These are phyloP conservation scores for Flueggea neowawraea DNA, from an alignment of 441 rosid species.

Conservation along the genomic window DNA sequence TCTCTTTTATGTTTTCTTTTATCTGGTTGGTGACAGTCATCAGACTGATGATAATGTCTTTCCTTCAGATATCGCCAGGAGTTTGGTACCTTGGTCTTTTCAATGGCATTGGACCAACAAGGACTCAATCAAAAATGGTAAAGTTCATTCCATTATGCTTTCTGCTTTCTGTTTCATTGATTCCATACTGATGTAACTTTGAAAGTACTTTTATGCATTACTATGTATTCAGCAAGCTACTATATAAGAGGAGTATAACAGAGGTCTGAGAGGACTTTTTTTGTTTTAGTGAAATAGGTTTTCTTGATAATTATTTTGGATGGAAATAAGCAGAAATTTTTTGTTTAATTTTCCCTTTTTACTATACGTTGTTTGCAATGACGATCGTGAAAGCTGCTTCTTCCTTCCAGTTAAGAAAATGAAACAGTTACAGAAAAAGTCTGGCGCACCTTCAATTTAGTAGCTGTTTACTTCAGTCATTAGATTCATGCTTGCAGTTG, in stretches of 20 bases:
- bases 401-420: background rate
- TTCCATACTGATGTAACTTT: no score
- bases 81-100: constrained; percentile 92
- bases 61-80: constrained; percentile 77
- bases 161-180: no score
- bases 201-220: no score
- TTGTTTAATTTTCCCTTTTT: background rate
- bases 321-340: no score
- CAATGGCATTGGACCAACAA: constrained; percentile 83
- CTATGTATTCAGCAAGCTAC: no score
- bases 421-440: background rate
- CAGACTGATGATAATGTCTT: constrained; percentile 15
- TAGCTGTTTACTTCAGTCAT: constrained; percentile 1
- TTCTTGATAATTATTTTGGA: background rate
- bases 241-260: background rate
- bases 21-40: background rate
- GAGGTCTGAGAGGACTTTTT: background rate
- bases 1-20: background rate
- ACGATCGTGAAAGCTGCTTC: constrained; percentile 4
- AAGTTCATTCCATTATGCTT: background rate
- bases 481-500: constrained; percentile 1
- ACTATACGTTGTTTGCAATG: background rate
- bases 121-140: constrained; percentile 96
- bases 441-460: background rate
- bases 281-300: background rate